Evolutionary conservation across 2,329 filamentous ascomycete species (phyloP).

Genomic region (Claviceps humidiphila): DNA sequence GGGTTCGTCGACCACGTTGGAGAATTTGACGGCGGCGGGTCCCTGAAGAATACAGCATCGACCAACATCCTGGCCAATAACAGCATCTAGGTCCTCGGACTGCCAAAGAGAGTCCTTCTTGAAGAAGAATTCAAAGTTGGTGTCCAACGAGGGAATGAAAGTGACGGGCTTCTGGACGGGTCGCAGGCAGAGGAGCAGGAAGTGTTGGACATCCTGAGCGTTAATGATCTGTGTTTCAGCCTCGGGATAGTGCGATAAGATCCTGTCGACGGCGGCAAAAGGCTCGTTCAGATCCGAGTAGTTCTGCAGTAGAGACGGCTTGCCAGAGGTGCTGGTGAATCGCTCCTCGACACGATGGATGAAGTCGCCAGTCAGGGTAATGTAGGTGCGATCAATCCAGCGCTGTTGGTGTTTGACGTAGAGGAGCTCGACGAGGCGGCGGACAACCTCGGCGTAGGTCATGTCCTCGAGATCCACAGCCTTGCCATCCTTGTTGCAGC

Average conservation of each 20-base stretch:
- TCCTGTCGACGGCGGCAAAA: slow-evolving; percentile 61
- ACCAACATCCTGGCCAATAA: slow-evolving; percentile 90
- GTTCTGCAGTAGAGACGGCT: slow-evolving; percentile 74
- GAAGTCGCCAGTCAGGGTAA: slow-evolving; percentile 80
- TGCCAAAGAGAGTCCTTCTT: slow-evolving; percentile 99
- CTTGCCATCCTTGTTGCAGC: slow-evolving; percentile 65
- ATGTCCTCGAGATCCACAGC: slow-evolving; percentile 86
- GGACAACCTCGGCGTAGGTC: slow-evolving; percentile 82
- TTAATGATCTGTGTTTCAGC: slow-evolving; percentile 88
- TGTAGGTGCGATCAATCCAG: slow-evolving; percentile 82
- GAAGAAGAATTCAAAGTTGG: slow-evolving; percentile 98
- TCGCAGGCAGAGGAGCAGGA: slow-evolving; percentile 82
- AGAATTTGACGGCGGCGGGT: slow-evolving; percentile 83
- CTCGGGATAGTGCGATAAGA: slow-evolving; percentile 74
- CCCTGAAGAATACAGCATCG: slow-evolving; percentile 94
- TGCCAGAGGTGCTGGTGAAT: slow-evolving; percentile 60
- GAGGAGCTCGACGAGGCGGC: slow-evolving; percentile 77
- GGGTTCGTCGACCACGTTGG: slow-evolving; percentile 79
- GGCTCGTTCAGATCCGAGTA: slow-evolving; percentile 80
- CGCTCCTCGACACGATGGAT: slow-evolving; percentile 95
- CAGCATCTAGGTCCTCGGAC: slow-evolving; percentile 91
- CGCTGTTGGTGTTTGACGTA: slow-evolving; percentile 82
- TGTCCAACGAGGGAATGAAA: slow-evolving; percentile 89
- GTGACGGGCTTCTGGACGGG: slow-evolving; percentile 92
- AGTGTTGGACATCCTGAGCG: slow-evolving; percentile 95